phyloP scores from a whole-genome alignment of 1,284 basidiomycete genomes.

The Trichosporon sp. region DNA sequence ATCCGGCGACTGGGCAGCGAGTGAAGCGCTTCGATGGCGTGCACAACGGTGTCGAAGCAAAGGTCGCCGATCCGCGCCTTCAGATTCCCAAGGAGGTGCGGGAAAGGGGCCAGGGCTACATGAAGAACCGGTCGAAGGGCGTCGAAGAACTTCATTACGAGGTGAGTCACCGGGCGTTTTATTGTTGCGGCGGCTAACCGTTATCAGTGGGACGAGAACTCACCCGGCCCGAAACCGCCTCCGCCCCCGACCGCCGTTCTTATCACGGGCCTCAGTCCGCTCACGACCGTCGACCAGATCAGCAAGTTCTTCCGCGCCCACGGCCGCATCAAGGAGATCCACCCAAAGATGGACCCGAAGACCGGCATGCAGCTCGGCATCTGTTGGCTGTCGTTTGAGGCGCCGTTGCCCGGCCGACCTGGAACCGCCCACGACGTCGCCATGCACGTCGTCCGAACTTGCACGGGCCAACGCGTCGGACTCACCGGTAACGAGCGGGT shows the following conservation, averaged over 20 bases:
- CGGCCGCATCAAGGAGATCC: conserved; percentile 66
- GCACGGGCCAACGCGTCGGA: conserved; percentile 49
- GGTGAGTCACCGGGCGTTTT: conserved; percentile 26
- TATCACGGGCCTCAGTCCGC: conserved; percentile 65
- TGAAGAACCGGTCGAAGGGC: conserved; percentile 30
- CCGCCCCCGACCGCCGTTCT: conserved; percentile 61
- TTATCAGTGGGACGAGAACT: conserved; percentile 68
- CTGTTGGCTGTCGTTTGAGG: conserved; percentile 65
- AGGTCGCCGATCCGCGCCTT: conserved; percentile 35
- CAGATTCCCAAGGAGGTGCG: conserved; percentile 22
- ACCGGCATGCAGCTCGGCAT: conserved; percentile 81
- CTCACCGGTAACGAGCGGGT: conserved; percentile 33
- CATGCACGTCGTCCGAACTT: conserved; percentile 39
- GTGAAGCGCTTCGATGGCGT: conserved; percentile 41
- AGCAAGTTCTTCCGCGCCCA: conserved; percentile 64
- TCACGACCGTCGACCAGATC: conserved; percentile 65
- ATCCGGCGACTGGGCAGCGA: conserved; percentile 24
- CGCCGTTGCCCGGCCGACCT: conserved; percentile 26
- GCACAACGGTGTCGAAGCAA: conserved; percentile 25
- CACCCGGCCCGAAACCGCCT: conserved; percentile 68
- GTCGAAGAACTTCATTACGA: conserved; percentile 35
- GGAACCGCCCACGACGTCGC: conserved; percentile 47
- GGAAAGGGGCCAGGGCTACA: conserved; percentile 28
- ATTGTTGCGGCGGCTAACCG: conserved; percentile 2
- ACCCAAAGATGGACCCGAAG: conserved; percentile 72